Base-by-base conservation (phyloP, 1,284 basidiomycete species). In the Moesziomyces sp. region DNA sequence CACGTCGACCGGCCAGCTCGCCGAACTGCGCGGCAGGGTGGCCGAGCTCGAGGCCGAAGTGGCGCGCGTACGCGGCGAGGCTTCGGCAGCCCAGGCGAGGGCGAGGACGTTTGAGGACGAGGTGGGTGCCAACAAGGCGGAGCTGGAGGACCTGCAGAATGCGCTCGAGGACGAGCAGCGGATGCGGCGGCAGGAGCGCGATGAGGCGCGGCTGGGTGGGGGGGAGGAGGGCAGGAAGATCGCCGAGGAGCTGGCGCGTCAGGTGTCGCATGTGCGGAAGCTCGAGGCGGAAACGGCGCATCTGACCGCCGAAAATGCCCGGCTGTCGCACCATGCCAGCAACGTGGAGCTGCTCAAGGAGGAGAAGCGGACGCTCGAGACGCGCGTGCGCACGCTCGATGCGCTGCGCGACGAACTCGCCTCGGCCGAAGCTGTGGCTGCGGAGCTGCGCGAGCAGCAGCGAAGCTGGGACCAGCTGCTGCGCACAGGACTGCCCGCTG, bases 291-390 rank as follows among this genome's bases (percentile, higher is more conserved):
- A 58, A 5, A 69, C 76, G 19, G 63, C 69, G 1, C 69, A 66
- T 21, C 57, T 81, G 0, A 45, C 46, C 1, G 58, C 74, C 6
- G 77, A 78, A 34, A 81, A 79, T 44, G 59, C 54, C 4, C 35
- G 79, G 0, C 61, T 81, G 1, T 14, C 52, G 14, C 57, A 71
- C 6, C 64, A 73, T 21, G 56, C 74, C 14, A 49, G 51, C 40
- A 66, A 64, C 47, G 66, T 74, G 18, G 76, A 80, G 53, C 58
- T 79, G n/a, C 54, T 83, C 26, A 78, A 75, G 51, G 81, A 83
- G 50, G 70, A 80, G 48, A 83, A 83, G 57, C 60, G 73, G 4
- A 54, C 64, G 24, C 67, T 83, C 3, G 80, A 83, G 49, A 56
- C 59, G 46, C 76, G 76, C 45, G 18, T 78, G 3, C 55, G 74